These are phyloP conservation scores for Neophaeococcomyces aloes DNA, from an alignment of 2,329 filamentous ascomycete genomes.

Conservation along the genomic window DNA sequence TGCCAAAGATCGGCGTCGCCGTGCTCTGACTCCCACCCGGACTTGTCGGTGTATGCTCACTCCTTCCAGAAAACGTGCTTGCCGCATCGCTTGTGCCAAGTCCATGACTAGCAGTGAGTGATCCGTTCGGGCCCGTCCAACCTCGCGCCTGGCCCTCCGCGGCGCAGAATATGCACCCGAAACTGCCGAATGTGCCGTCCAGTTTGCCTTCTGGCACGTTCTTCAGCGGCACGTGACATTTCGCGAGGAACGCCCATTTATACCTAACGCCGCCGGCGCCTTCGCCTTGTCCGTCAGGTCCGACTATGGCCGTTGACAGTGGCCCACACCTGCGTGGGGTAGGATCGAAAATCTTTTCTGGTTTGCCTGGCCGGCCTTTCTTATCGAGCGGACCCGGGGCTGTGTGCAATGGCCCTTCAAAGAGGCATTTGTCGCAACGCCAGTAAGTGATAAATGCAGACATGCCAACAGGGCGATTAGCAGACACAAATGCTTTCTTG, in stretches of 20 bases:
- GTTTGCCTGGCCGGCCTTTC: conserved; percentile 13
- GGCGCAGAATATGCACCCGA: conserved; percentile 40
- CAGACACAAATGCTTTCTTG: conserved; percentile 15
- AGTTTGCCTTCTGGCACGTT: conserved; percentile 15
- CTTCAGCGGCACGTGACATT: conserved; percentile 33
- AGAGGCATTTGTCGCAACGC: conserved; percentile 34
- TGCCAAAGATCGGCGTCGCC: conserved; percentile 30
- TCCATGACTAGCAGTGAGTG: too few relatives aligned
- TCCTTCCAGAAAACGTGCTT: neutral
- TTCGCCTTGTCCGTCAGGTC: conserved; percentile 5
- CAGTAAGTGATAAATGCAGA: conserved; percentile 24
- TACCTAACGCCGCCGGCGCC: conserved; percentile 30
- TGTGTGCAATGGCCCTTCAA: conserved; percentile 29
- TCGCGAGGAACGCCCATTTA: conserved; percentile 39
- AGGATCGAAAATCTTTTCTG: conserved; percentile 24
- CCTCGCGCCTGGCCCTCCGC: conserved; percentile 26
- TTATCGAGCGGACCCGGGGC: conserved; percentile 12
- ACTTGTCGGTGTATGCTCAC: neutral
- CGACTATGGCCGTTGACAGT: conserved; percentile 3
- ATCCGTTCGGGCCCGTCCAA: conserved; percentile 9
- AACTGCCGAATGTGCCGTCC: conserved; percentile 23
- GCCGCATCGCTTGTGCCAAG: too few relatives aligned
- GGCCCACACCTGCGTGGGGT: conserved; percentile 20
- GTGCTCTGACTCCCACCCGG: neutral
- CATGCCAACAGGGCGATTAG: conserved; percentile 16